phyloP scores from a whole-genome alignment of 306 rosid genomes.

The Canavalia gladiata region DNA sequence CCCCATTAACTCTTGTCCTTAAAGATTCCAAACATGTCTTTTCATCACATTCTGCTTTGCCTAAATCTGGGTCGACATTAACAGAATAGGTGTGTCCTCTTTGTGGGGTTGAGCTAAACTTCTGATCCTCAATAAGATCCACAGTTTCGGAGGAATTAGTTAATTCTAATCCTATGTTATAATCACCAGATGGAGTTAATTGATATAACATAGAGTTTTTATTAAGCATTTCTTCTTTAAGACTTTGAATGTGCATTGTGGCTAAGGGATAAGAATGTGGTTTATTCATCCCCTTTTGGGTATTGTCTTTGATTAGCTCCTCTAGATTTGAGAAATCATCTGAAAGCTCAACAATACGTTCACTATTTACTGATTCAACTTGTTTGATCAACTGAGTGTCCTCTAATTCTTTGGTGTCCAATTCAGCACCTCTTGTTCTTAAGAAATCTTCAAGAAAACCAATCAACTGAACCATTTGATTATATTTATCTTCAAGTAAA shows the following conservation, averaged over 20 bases:
- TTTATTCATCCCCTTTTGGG: background rate
- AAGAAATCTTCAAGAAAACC: conserved; percentile 5
- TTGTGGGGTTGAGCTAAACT: background rate
- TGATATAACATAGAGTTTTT: background rate
- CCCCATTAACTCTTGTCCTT: conserved; percentile 1
- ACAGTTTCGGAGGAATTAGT: background rate
- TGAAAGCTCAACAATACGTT: conserved; percentile 22
- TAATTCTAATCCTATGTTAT: background rate
- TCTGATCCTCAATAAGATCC: background rate
- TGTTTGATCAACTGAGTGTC: conserved; percentile 3
- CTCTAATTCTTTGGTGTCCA: background rate
- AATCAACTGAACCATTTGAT: conserved; percentile 25
- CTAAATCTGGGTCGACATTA: background rate
- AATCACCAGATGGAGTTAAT: background rate
- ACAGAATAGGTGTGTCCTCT: conserved; percentile 1
- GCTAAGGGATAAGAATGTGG: background rate
- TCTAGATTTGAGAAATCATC: conserved; percentile 15
- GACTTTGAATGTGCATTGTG: background rate
- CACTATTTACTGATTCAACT: conserved; percentile 13
- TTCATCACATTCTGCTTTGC: conserved; percentile 2
- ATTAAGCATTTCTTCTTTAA: conserved; percentile 1
- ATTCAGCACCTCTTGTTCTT: background rate
- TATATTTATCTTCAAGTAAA: conserved; percentile 17
- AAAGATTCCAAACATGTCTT: conserved; percentile 1
- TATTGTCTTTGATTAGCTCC: background rate